A percentile compares a stretch with the other conserved stretches of the same genome.
These are phyloP conservation scores for Spencermartinsiella europaea DNA, from an alignment of 805 yeast species.

Conservation along the genomic window DNA sequence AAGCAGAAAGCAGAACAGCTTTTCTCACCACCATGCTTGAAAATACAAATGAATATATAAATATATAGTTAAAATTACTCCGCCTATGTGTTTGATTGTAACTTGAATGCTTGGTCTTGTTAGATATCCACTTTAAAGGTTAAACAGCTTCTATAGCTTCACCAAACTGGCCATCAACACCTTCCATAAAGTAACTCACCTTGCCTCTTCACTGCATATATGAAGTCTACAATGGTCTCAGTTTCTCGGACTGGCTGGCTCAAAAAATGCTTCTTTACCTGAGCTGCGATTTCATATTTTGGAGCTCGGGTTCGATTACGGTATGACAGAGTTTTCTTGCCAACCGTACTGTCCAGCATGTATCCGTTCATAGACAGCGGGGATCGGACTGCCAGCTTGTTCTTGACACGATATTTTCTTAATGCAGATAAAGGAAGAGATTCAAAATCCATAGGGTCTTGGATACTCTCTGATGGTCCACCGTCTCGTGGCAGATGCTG, in stretches of 20 bases:
- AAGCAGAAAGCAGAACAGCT: no score
- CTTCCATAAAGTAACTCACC: conserved; percentile 27
- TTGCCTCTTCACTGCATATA: conserved; percentile 78
- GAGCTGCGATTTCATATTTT: conserved; percentile 54
- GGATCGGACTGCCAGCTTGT: conserved; percentile 49
- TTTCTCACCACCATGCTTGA: no score
- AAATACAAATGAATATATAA: no score
- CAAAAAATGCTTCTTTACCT: conserved; percentile 65
- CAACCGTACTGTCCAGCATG: conserved; percentile 64
- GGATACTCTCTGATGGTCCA: neutral
- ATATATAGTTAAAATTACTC: no score
- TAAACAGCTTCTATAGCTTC: no score
- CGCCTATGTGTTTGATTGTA: conserved; percentile 16
- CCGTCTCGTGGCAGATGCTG: neutral
- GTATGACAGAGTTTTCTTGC: conserved; percentile 56
- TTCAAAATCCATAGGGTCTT: conserved; percentile 51
- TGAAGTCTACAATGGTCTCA: conserved; percentile 81
- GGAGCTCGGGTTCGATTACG: conserved; percentile 41
- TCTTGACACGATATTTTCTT: conserved; percentile 61
- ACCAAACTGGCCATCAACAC: neutral
- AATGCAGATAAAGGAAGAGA: conserved; percentile 57
- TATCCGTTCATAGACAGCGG: conserved; percentile 66
- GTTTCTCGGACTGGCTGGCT: conserved; percentile 62
- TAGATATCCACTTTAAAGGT: neutral
- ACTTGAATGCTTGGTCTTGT: conserved; percentile 20